A percentile compares a stretch with the other conserved stretches of the same genome.
Evolutionary conservation across 306 rosid species (phyloP).

Genomic region (Trifolium subterraneum): DNA sequence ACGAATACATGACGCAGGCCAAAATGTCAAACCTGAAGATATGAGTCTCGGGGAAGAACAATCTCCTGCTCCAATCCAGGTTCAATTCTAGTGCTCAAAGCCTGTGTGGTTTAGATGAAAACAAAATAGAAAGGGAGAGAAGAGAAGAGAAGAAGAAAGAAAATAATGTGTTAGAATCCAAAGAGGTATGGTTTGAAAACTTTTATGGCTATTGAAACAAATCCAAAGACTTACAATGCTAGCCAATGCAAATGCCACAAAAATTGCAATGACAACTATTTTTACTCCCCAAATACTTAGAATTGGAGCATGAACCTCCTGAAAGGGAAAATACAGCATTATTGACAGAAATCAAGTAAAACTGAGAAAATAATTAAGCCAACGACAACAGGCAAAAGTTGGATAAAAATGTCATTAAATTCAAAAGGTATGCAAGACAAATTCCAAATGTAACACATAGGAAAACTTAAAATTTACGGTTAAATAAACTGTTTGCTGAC

Average conservation of each 20-base stretch:
- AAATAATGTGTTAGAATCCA: slow-evolving; percentile 24
- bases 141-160: slow-evolving; percentile 19
- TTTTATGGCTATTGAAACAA: slow-evolving; percentile 8
- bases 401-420: slow-evolving; percentile 27
- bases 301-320: slow-evolving; percentile 97
- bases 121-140: slow-evolving; percentile 24
- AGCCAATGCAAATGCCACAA: slow-evolving; percentile 79
- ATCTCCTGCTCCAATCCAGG: slow-evolving; percentile 96
- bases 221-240: slow-evolving; percentile 79
- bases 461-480: slow-evolving; percentile 6
- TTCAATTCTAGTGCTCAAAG: slow-evolving; percentile 88
- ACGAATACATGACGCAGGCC: slow-evolving; percentile 26
- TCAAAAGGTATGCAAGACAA: slow-evolving; percentile 25
- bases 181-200: slow-evolving; percentile 36
- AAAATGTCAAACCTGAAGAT: slow-evolving; percentile 78
- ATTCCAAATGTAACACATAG: slow-evolving; percentile 27
- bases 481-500: slow-evolving; percentile 10
- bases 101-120: slow-evolving; percentile 54
- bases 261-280: slow-evolving; percentile 74
- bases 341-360: slow-evolving; percentile 33
- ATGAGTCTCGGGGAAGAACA: slow-evolving; percentile 95
- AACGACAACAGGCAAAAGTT: slow-evolving; percentile 28
- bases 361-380: slow-evolving; percentile 16
- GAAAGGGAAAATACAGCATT: slow-evolving; percentile 45
- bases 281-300: slow-evolving; percentile 90